phyloP scores from a whole-genome alignment of 2,329 filamentous ascomycete genomes.

The Cladosporium colombiae region DNA sequence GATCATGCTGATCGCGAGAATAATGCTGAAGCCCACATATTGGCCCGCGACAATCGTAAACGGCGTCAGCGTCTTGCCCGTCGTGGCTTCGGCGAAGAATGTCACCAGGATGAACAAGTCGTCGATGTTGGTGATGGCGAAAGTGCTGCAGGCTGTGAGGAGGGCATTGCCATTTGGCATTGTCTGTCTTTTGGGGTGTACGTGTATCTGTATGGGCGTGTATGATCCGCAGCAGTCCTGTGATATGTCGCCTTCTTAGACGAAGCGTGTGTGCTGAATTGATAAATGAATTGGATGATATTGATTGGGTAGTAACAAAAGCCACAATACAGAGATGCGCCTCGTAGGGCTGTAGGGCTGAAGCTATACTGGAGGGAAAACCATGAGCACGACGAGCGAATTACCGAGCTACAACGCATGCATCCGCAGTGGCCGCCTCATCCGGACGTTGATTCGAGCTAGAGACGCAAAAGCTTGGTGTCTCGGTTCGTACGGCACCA shows the following conservation, averaged over 20 bases:
- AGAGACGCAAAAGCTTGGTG: background rate
- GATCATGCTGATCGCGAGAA: conserved; percentile 40
- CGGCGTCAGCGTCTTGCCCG: conserved; percentile 24
- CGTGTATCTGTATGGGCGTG: background rate
- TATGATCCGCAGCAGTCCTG: background rate
- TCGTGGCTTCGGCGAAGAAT: conserved; percentile 40
- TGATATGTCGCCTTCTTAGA: background rate
- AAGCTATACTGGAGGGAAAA: background rate
- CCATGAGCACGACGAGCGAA: background rate
- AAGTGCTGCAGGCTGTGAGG: conserved; percentile 22
- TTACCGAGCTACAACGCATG: background rate
- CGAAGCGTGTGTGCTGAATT: background rate
- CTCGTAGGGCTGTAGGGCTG: background rate
- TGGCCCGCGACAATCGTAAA: conserved; percentile 16
- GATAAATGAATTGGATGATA: background rate
- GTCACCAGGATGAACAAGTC: conserved; percentile 43
- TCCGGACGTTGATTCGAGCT: background rate
- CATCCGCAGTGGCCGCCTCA: background rate
- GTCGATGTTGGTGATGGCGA: conserved; percentile 33
- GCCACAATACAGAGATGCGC: background rate
- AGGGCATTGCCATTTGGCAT: conserved; percentile 14
- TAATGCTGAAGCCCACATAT: conserved; percentile 40
- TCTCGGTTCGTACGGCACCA: background rate
- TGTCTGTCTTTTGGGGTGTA: background rate
- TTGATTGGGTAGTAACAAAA: background rate